A percentile compares a stretch with the other conserved stretches of the same genome.
phyloP scores from a whole-genome alignment of 1,284 basidiomycete species.

The Cutaneotrichosporon cyanovorans region DNA sequence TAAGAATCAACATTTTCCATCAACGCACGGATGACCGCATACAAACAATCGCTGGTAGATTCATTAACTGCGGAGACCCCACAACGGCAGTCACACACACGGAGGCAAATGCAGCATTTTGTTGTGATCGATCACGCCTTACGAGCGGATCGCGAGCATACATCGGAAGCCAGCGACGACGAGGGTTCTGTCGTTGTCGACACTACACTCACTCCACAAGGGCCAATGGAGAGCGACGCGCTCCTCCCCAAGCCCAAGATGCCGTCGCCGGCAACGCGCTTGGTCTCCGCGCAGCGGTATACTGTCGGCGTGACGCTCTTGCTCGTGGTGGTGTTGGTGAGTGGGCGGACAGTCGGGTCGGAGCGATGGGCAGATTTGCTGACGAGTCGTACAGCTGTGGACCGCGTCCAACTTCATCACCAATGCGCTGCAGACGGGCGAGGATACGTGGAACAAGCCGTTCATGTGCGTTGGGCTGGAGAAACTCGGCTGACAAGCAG shows the following conservation, averaged over 20 bases:
- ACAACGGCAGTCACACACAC: no score
- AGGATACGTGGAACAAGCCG: constrained; percentile 43
- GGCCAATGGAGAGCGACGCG: constrained; percentile 5
- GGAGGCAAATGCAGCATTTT: not conserved
- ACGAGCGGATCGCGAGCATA: no score
- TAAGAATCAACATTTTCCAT: no score
- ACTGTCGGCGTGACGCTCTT: constrained; percentile 29
- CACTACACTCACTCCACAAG: not conserved
- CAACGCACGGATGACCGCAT: no score
- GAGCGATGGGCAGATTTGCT: not conserved
- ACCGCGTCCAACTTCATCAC: constrained; percentile 43
- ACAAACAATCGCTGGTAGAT: no score
- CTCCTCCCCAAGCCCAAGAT: constrained; percentile 3
- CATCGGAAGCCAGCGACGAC: no score
- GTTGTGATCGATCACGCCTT: not conserved
- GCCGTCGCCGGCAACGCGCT: not conserved
- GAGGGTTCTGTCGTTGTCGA: no score
- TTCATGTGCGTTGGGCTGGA: constrained; percentile 35
- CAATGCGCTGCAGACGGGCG: constrained; percentile 37
- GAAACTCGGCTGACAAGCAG: constrained; percentile 15
- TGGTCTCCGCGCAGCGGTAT: constrained; percentile 20
- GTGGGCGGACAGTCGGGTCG: not conserved
- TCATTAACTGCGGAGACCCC: no score
- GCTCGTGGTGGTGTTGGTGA: constrained; percentile 29
- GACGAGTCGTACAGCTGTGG: constrained; percentile 29